Evolutionary conservation across 768 basidiomycete genomes (phyloP).

Genomic region (Infundibulicybe gibba): DNA sequence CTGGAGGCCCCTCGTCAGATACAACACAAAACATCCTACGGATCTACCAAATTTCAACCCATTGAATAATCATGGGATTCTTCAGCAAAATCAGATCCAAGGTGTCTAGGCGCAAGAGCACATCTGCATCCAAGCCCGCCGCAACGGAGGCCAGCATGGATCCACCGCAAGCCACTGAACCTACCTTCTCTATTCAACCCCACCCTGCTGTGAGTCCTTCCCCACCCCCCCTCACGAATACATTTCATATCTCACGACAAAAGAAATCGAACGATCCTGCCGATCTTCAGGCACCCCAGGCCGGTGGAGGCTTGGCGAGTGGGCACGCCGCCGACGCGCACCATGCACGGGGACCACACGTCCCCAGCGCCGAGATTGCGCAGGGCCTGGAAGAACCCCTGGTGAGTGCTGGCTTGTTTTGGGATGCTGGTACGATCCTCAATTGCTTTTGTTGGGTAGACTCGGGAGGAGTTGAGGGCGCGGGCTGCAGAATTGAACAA

Average conservation of each 20-base stretch:
- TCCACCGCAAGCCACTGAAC: neutral
- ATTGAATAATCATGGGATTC: too few relatives aligned
- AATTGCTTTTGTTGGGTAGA: neutral
- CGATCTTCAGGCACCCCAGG: slow-evolving; percentile 24
- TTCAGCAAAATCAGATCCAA: too few relatives aligned
- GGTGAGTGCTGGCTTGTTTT: too few relatives aligned
- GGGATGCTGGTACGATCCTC: neutral
- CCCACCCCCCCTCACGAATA: neutral
- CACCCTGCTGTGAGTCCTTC: slow-evolving; percentile 37
- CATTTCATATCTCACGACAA: slow-evolving; percentile 3
- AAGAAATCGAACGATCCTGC: slow-evolving; percentile 43
- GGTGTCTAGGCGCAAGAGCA: too few relatives aligned
- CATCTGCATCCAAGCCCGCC: too few relatives aligned
- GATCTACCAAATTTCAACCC: too few relatives aligned
- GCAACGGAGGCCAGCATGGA: too few relatives aligned
- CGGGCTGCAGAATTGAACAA: slow-evolving; percentile 1
- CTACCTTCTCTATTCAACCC: slow-evolving; percentile 29
- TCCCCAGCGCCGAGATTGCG: slow-evolving; percentile 29
- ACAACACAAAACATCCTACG: too few relatives aligned
- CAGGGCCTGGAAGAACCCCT: slow-evolving; percentile 22
- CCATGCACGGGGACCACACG: slow-evolving; percentile 34
- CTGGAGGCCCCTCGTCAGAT: too few relatives aligned
- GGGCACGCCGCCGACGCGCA: slow-evolving; percentile 33
- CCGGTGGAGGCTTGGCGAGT: slow-evolving; percentile 22
- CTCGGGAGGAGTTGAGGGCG: slow-evolving; percentile 1